These are phyloP conservation scores for Neonothopanus nambi DNA, from an alignment of 1,284 basidiomycete genomes.

Conservation along the genomic window DNA sequence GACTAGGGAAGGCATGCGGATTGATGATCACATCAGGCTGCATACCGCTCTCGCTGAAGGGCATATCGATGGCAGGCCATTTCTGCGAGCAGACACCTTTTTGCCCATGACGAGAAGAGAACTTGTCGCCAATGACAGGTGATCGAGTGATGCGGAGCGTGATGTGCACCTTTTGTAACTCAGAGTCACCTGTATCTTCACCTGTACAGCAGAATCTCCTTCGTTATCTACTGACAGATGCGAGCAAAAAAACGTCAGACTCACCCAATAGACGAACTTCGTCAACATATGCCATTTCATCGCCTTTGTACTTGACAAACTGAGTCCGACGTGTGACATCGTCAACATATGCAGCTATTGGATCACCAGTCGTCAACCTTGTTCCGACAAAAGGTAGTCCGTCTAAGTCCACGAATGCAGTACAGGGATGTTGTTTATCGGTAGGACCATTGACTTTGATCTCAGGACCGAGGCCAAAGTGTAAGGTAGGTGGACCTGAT, in stretches of 20 bases:
- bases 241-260: conserved; percentile 21
- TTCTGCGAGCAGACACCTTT: conserved; percentile 99
- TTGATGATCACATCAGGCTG: conserved; percentile 99
- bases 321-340: conserved; percentile 83
- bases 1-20: conserved; percentile 98
- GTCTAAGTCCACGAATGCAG: conserved; percentile 76
- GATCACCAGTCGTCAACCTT: conserved; percentile 74
- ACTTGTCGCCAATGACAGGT: conserved; percentile 99
- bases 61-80: conserved; percentile 98
- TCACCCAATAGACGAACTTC: conserved; percentile 89
- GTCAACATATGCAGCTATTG: conserved; percentile 86
- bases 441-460: conserved; percentile 51
- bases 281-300: conserved; percentile 90
- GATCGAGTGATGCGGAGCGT: conserved; percentile 93
- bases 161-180: conserved; percentile 93
- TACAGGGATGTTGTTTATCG: conserved; percentile 55
- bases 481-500: conserved; percentile 56
- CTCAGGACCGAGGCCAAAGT: conserved; percentile 88
- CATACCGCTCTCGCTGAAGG: conserved; percentile 98
- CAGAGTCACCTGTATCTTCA: conserved; percentile 82
- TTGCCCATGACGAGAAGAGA: conserved; percentile 98
- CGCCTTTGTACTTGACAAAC: conserved; percentile 96
- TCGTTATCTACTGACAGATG: conserved; percentile 1
- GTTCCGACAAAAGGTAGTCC: conserved; percentile 85
- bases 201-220: conserved; percentile 43